Base-by-base conservation (phyloP, 148 eudicot species). In the Rhododendron simsii region DNA sequence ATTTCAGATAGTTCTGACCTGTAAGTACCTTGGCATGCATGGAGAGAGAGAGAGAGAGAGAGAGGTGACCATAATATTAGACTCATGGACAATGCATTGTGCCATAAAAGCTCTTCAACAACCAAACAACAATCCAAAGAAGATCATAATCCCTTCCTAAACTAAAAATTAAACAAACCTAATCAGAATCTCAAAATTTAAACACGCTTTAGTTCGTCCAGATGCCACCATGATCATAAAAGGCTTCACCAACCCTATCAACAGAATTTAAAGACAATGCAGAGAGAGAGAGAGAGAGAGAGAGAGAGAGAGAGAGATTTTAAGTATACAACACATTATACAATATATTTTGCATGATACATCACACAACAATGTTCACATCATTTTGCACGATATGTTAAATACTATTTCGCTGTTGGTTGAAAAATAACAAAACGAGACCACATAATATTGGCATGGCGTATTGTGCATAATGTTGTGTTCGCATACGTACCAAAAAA, bases 41-140 rank as follows among this genome's bases (percentile, higher is more conserved):
- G 37, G 20, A 16, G 23, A 55, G 55, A 55, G 61, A 16, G 61
- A 16, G 20, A 30, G 83, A 63, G 53, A 57, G 84, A 82, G 45
- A 75, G 73, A 14, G 18, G 4, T 53, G 81, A 50, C 5, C 20
- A 23, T 37, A 21, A 44, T 13, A 77, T 0, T 45, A 7, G 33
- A 23, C 45, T 77, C 65, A 37, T 12, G 81, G 28, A 59, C 5
- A 79, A 61, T 28, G 30, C 47, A 67, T 44, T 47, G 33, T 59
- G 48, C 74, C 83, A 85, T 85, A 37, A 85, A 85, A 85, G 82
- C 83, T n/a, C 71, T 30, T 85, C 76, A 85, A 50, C 81, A 76
- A 77, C 53, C 83, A 26, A 10, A 53, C 51, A 11, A 44, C 2
- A 44, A 21, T 23, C 15, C 57, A 45, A 78, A 78, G 30, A n/a